Conservation (phyloP, 345 rosid genomes). For the Euphorbia pulcherrima region DNA sequence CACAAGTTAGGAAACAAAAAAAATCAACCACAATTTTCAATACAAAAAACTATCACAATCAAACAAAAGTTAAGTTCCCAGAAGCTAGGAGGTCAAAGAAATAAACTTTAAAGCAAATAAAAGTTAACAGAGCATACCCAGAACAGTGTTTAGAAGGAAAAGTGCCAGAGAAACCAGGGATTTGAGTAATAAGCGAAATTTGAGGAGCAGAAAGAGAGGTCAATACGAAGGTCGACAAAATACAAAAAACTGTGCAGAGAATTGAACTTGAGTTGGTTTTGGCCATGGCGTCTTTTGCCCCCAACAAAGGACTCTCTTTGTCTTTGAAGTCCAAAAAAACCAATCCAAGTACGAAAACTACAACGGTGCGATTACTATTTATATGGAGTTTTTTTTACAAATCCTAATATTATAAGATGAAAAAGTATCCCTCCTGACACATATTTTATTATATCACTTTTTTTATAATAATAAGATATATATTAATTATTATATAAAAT, state of each 20-base stretch:
- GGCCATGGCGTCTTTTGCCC: conserved; percentile 26
- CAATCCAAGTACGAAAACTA: too few species aligned
- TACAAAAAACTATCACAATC: not conserved
- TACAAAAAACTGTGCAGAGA: conserved; percentile 15
- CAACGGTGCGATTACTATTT: too few species aligned
- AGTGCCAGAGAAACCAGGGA: conserved; percentile 63
- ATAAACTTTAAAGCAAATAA: not conserved
- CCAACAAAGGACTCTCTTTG: not conserved
- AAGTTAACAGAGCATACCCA: conserved; percentile 42
- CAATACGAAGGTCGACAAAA: conserved; percentile 21
- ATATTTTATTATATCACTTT: too few species aligned
- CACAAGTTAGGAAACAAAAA: not conserved
- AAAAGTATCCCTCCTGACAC: too few species aligned
- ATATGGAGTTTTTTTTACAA: too few species aligned
- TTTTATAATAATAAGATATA: too few species aligned
- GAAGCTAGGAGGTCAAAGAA: conserved; percentile 2
- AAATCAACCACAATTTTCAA: not conserved
- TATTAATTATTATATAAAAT: too few species aligned
- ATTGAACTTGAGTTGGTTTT: conserved; percentile 7
- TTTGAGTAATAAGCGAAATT: conserved; percentile 45
- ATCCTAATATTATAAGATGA: too few species aligned
- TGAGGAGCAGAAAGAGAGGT: conserved; percentile 48
- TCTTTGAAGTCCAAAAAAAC: not conserved
- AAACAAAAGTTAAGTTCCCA: conserved; percentile 2
- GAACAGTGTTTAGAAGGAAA: conserved; percentile 83